These are phyloP conservation scores for Inonotus hispidus DNA, from an alignment of 1,284 basidiomycete genomes.

Conservation along the genomic window DNA sequence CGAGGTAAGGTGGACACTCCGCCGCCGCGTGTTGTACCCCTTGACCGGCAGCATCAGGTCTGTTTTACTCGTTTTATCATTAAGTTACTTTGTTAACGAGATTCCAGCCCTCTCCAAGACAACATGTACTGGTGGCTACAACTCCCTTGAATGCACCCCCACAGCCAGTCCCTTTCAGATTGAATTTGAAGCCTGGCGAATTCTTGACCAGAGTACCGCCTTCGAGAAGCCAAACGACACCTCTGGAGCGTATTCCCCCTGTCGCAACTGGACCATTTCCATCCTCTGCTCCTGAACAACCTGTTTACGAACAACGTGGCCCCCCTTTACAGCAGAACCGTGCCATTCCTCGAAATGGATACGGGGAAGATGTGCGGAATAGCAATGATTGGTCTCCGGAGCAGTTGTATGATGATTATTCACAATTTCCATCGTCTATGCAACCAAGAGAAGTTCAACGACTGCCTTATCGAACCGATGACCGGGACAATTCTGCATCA, in stretches of 20 bases:
- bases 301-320: not conserved
- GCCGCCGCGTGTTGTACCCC: not conserved
- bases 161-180: constrained; percentile 12
- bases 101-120: not conserved
- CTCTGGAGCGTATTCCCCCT: not conserved
- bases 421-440: not conserved
- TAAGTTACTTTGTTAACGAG: not conserved
- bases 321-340: not conserved
- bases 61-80: not conserved
- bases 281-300: not conserved
- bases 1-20: constrained; percentile 10
- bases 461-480: not conserved
- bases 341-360: not conserved
- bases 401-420: constrained; percentile 6
- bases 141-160: constrained; percentile 6
- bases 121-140: constrained; percentile 9
- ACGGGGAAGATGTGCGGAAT: not conserved
- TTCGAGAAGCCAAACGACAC: not conserved
- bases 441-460: not conserved
- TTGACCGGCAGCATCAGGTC: constrained; percentile 6
- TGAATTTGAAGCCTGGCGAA: constrained; percentile 17
- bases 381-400: constrained; percentile 9
- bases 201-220: constrained; percentile 15
- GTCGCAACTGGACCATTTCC: not conserved
- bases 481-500: not conserved